Evolutionary conservation across 768 basidiomycete species (phyloP).

Genomic region (Leccinum truebloodii): DNA sequence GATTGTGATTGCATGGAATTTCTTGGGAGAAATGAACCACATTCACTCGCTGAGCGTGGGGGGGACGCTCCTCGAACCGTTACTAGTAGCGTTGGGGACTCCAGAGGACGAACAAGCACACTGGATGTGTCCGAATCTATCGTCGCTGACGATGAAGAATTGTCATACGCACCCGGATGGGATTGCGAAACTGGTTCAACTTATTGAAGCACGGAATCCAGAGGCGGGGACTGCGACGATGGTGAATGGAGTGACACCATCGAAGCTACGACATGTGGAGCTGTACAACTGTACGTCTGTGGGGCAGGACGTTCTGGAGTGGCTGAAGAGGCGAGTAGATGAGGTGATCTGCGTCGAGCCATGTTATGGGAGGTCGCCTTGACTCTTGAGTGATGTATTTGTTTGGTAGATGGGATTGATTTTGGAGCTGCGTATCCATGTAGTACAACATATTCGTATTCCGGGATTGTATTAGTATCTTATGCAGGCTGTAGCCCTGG

Average conservation of each 20-base stretch:
- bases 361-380: slow-evolving; percentile 44
- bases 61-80: slow-evolving; percentile 62
- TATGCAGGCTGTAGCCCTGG: slow-evolving; percentile 7
- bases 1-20: slow-evolving; percentile 64
- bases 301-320: slow-evolving; percentile 68
- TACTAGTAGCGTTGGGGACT: slow-evolving; percentile 55
- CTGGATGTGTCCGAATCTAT: slow-evolving; percentile 68
- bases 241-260: slow-evolving; percentile 50
- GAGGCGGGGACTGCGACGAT: slow-evolving; percentile 36
- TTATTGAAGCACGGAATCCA: slow-evolving; percentile 74
- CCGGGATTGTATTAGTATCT: slow-evolving; percentile 20
- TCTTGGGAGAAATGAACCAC: slow-evolving; percentile 58
- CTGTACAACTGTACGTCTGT: slow-evolving; percentile 65
- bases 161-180: slow-evolving; percentile 68
- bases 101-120: slow-evolving; percentile 59
- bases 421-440: slow-evolving; percentile 5
- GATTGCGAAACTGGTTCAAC: slow-evolving; percentile 65
- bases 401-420: background rate
- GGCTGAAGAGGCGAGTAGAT: slow-evolving; percentile 62
- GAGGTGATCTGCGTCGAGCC: slow-evolving; percentile 66
- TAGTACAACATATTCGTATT: slow-evolving; percentile 1
- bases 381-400: slow-evolving; percentile 15
- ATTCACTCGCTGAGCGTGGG: slow-evolving; percentile 65
- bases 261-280: slow-evolving; percentile 58
- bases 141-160: slow-evolving; percentile 57